Evolutionary conservation across 2,329 filamentous ascomycete species (phyloP), one percentile per base, ranked within the genome.

Genomic region (Stagonosporopsis cucurbitacearum): DNA sequence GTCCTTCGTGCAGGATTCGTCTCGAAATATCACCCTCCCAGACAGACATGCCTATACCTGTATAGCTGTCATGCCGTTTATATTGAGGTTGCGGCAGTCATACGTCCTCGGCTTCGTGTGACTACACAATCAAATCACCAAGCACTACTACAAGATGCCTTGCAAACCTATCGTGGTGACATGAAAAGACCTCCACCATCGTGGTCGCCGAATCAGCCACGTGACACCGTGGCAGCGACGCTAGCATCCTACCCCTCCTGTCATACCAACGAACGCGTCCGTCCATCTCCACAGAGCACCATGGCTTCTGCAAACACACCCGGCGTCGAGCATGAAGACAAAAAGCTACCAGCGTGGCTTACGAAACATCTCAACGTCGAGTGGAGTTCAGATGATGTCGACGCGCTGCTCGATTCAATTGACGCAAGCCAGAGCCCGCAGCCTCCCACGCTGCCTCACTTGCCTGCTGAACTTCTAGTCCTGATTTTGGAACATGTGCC

Each of bases 381-480:
- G 28, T 73, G 69, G 49, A 60, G 65, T 28, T 28, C 58, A 1
- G 64, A 68, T 28, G 71, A 75, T 40, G 43, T 73, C 3, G 49
- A 63, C 7, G 67, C 69, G 2, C 55, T 73, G 4, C 55, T 75
- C 35, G 52, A 39, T 37, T 63, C 68, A 0, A 74, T 74, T 9
- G 68, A 72, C 15, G 60, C 66, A 0, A 73, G 69, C 59, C 68
- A 74, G 50, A 42, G 51, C 9, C 26, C 40, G 6, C 26, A 53
- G 6, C 22, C 41, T 1, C 28, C 57, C 1, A 17, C 53, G 13
- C 19, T 55, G 19, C 62, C 63, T 19, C 61, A 66, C n/a, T 57
- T 75, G 6, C 72, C 72, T 13, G 67, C 70, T 2, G 72, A 75
- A 36, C 52, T 75, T 4, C 50, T 74, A 2, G 52, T 72, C 1